Evolutionary conservation across 148 eudicot species (phyloP), one percentile per base, ranked within the genome.

Genomic region (Gaultheria prostrata): DNA sequence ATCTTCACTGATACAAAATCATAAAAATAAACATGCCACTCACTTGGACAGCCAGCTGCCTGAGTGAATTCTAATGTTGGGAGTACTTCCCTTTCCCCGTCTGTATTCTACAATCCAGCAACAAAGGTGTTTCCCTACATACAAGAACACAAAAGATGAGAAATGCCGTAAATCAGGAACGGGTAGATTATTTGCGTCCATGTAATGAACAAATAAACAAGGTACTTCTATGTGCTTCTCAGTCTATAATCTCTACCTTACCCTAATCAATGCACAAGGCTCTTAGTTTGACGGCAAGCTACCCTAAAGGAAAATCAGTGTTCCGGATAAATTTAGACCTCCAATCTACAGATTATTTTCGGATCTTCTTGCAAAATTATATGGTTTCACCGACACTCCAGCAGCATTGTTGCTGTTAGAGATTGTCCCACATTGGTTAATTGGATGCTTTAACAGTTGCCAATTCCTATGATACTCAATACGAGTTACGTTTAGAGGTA

Each of bases 61-160:
- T 24, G 43, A 17, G 77, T 70, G 45, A 8, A 72, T 65, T 26
- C 82, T 65, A 67, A 70, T 70, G 61, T 32, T 81, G 50, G 46
- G 46, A 49, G 39, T 48, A 21, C 57, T 81, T 30, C 33, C 46
- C 39, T 81, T 30, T 32, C 59, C 57, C 32, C 77, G 18, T 48
- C 30, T 69, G 49, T 81, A 81, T 81, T 81, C 61, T 56, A 69
- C 77, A 30, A 32, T 28, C 30, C 61, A 69, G 78, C 78, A 82
- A 49, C 74, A 46, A 82, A 28, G 54, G 70, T 18, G n/a, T 33
- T 72, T 72, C 18, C 83, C 83, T 82, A 51, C 83, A 72, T 21
- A n/a, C 48, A 32, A 82, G 48, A 72, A 71, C 30, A 71, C 14
- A 72, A 20, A 18, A 65, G 32, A n/a, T 6, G 35, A 72, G 26